Evolutionary conservation across 2,329 filamentous ascomycete species (phyloP), one percentile per base, ranked within the genome.

Genomic region (Claviceps pazoutovae): DNA sequence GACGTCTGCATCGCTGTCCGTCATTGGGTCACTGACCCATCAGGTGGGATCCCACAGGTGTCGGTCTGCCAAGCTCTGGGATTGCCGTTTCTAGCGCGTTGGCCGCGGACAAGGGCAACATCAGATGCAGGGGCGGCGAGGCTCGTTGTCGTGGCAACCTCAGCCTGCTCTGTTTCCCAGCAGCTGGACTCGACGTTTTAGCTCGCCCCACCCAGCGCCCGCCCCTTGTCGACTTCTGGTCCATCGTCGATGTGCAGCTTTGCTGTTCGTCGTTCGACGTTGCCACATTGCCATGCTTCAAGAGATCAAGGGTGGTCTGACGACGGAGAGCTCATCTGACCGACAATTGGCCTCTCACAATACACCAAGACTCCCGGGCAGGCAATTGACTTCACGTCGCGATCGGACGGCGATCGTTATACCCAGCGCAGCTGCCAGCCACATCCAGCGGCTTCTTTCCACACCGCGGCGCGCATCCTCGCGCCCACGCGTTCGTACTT

Each of bases 131-230:
- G 52, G 49, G 46, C 23, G 36, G 37, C 23, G 34, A 26, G 42
- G 30, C 9, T 21, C 3, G 53, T 58, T 53, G 52, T 45, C 52
- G 49, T 56, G 54, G 54, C 55, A 58, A 59, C 58, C 8, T 3
- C 30, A 16, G 41, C 49, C 49, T 51, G 51, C 56, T 56, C 54
- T 58, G 57, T 59, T 59, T 41, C 52, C 36, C 14, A 49, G 14
- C 42, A 23, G 39, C 14, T 38, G 51, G 51, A 23, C 47, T 36
- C 30, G 13, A 44, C 21, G 16, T 46, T 34, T 56, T 50, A 48
- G 45, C n/a, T 26, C 23, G 11, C 13, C 23, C 48, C 38, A 19
- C 16, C 41, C 30, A n/a, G 19, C 16, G 26, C 23, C 38, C 39
- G n/a, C n/a, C 51, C 48, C 53, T 23, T 34, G 49, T 39, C 49